Evolutionary conservation across 1,284 basidiomycete species (phyloP), one percentile per base, ranked within the genome.

Genomic region (Pseudozyma pruni): DNA sequence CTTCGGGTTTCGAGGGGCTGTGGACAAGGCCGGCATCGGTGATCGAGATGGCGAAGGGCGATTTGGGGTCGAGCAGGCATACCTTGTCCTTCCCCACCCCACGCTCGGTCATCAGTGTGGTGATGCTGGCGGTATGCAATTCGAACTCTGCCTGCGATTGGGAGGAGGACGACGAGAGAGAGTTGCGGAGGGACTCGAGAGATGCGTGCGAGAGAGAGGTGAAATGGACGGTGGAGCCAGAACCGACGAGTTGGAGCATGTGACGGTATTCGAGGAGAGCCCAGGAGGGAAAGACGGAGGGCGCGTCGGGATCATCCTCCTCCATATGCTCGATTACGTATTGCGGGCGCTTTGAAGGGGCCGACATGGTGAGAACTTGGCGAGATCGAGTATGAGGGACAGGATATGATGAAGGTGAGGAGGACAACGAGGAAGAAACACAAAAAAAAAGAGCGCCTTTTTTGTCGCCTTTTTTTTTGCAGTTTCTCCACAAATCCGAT

Each of bases 141-240:
- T 85, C 84, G 1, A 87, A 88, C 23, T 85, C 83, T 0, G 53
- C 50, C 7, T 37, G 29, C 4, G 23, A 13, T n/a, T 5, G 10
- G 27, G 55, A 44, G 14, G 45, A 10, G 10, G 72, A 54, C 19
- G 75, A 67, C 5, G 68, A 60, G 32, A 78, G 63, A 0, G 49
- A 54, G 20, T 72, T 55, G 14, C 84, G 75, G n/a, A 95, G 86
- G 2, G 88, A 88, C 4, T 84, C 82, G 50, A 87, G 85, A 2
- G 92, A 92, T 5, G 87, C 83, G 25, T 85, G 81, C 2, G 92
- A 94, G 43, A 96, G 88, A 68, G 91, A 89, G 1, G 93, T 93
- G 83, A 95, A 96, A 75, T 90, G 87, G 17, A 95, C 88, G 2
- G 86, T 84, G 1, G 89, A 86, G 8, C 84, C 83, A 0, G 87